phyloP scores from a whole-genome alignment of 2,329 filamentous ascomycete species.

The Emergomyces pasteurianus region DNA sequence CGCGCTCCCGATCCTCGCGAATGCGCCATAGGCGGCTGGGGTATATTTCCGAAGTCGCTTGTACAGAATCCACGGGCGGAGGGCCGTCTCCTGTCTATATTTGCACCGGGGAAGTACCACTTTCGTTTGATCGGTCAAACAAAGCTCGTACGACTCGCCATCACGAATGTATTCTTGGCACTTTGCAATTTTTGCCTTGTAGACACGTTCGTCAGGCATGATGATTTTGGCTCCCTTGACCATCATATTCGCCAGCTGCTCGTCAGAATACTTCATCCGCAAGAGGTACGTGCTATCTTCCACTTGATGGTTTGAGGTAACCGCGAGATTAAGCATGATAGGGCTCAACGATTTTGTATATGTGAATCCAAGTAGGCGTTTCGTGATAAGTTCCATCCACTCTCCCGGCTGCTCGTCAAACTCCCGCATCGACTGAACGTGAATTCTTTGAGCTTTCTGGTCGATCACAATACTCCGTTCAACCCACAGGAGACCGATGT shows the following conservation, averaged over 20 bases:
- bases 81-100: conserved; percentile 16
- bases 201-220: conserved; percentile 35
- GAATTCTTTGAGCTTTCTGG: conserved; percentile 48
- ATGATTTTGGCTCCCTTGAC: conserved; percentile 16
- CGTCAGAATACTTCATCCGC: conserved; percentile 2
- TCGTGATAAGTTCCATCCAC: conserved; percentile 27
- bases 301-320: background rate
- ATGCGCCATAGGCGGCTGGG: conserved; percentile 75
- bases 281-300: background rate
- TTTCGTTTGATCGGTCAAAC: conserved; percentile 62
- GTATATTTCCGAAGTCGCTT: conserved; percentile 57
- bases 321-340: conserved; percentile 3
- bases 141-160: conserved; percentile 81
- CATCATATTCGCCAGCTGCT: conserved; percentile 17
- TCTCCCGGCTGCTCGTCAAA: conserved; percentile 34
- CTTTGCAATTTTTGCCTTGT: conserved; percentile 51
- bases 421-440: conserved; percentile 54
- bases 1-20: conserved; percentile 54
- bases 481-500: conserved; percentile 60
- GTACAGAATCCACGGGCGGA: conserved; percentile 58
- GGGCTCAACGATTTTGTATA: background rate
- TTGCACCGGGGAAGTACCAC: conserved; percentile 36
- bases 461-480: conserved; percentile 68
- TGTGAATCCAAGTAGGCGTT: conserved; percentile 16
- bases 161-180: conserved; percentile 62